Conservation (phyloP, 2,329 filamentous ascomycete genomes). For the Alternaria gansuensis region DNA sequence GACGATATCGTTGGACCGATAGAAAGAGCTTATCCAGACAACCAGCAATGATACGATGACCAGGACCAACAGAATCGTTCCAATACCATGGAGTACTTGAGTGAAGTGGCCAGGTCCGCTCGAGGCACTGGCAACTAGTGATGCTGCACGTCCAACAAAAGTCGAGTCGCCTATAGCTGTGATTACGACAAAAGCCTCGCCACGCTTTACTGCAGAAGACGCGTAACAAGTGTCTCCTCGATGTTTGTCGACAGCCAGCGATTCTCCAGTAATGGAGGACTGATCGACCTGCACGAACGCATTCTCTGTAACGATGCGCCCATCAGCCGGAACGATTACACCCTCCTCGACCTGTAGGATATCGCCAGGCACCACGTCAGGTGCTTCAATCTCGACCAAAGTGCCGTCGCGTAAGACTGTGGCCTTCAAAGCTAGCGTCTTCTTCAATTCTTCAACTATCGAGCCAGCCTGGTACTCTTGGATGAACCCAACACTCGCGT, state of each 20-base stretch:
- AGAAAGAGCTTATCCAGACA: conserved; percentile 88
- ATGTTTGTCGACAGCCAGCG: conserved; percentile 89
- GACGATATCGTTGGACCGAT: conserved; percentile 83
- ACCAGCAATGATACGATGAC: conserved; percentile 82
- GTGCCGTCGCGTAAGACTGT: conserved; percentile 83
- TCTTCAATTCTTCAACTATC: conserved; percentile 90
- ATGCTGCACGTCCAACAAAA: conserved; percentile 87
- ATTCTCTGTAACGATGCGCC: conserved; percentile 82
- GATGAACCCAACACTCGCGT: conserved; percentile 84
- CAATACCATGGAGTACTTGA: conserved; percentile 87
- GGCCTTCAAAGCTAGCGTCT: conserved; percentile 87
- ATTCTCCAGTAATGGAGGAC: conserved; percentile 91
- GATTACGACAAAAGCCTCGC: conserved; percentile 83
- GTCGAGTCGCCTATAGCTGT: conserved; percentile 88
- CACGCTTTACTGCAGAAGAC: conserved; percentile 90
- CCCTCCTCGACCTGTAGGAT: conserved; percentile 90
- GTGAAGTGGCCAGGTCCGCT: conserved; percentile 85
- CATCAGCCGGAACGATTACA: conserved; percentile 90
- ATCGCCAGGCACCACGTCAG: conserved; percentile 87
- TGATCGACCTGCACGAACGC: conserved; percentile 91
- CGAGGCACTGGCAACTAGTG: conserved; percentile 80
- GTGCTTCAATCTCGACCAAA: conserved; percentile 80
- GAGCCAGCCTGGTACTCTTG: conserved; percentile 91
- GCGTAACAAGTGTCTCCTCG: conserved; percentile 81
- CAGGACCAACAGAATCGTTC: conserved; percentile 78